Evolutionary conservation across 768 basidiomycete species (phyloP), one percentile per base, ranked within the genome.

Genomic region (Phylloporus sp.): DNA sequence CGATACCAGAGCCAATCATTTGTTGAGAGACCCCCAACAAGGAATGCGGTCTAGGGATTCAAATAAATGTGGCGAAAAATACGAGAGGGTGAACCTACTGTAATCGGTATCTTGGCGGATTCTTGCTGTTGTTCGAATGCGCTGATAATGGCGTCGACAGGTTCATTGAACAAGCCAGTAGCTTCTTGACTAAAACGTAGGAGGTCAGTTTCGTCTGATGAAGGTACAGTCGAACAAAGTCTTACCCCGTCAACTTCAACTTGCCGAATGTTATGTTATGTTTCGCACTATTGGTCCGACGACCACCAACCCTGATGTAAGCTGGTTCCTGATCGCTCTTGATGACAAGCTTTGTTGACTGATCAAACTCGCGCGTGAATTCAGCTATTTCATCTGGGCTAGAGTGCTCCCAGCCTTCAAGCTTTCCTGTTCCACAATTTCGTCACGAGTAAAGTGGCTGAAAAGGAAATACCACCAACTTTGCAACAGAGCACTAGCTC

Each of bases 201-300:
- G 7, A 15, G 21, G 32, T 38, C 9, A 45, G 34, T 11, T 3
- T 26, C 17, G 20, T n/a, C 2, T 4, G 14, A 3, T 1, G 4
- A 28, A 18, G 10, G 2, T 24, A 0, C 10, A n/a, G 0, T 21
- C 23, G 14, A 46, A 32, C 26, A n/a, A 21, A 38, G 7, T 22
- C 43, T 3, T 49, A 56, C 55, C 55, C 55, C 3, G 55, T 34
- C 6, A 51, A 17, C 32, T 41, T 55, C 36, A 57, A 18, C 27
- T 42, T 51, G 22, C 55, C 55, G 9, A 21, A 37, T 4, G 3
- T 0, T 7, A 57, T 52, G 21, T n/a, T 24, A 6, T 49, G 46
- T 15, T 37, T 26, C 5, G 13, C 0, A 7, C 18, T 35, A 6
- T 10, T 49, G n/a, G 3, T 7, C 6, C 44, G 34, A 17, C 24